A percentile compares a stretch with the other conserved stretches of the same genome.
phyloP scores from a whole-genome alignment of 495 filamentous ascomycete genomes.

The Xylaria intraflava region DNA sequence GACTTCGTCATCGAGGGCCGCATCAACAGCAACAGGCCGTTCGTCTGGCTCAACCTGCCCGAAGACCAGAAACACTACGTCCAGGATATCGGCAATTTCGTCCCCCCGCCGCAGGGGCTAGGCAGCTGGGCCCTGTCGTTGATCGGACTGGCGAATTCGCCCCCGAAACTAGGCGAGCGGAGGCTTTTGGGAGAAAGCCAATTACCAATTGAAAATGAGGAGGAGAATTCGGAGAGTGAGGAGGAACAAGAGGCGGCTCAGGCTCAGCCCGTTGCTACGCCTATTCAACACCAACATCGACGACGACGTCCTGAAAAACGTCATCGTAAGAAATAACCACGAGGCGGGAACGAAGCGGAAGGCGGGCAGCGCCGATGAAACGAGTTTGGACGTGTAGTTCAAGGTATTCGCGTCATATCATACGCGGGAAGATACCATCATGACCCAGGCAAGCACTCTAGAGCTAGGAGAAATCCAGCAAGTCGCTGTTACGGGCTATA shows the following conservation, averaged over 20 bases:
- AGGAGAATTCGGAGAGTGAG: neutral
- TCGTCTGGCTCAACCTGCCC: conserved; percentile 21
- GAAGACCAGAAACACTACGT: conserved; percentile 14
- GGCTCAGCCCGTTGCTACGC: neutral
- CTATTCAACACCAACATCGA: neutral
- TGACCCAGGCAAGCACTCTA: neutral
- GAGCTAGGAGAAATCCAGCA: neutral
- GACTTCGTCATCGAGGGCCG: conserved; percentile 21
- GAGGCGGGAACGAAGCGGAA: neutral
- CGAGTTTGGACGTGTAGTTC: neutral
- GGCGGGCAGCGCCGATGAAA: neutral
- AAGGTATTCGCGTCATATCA: neutral
- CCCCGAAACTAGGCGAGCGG: neutral
- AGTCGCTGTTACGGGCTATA: neutral
- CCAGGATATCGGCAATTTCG: conserved; percentile 15
- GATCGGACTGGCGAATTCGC: neutral
- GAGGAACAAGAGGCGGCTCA: neutral
- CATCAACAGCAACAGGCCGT: conserved; percentile 14
- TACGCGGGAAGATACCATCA: neutral
- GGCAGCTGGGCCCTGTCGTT: neutral
- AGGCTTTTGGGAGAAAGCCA: neutral
- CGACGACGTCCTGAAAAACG: neutral
- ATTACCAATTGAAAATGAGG: neutral
- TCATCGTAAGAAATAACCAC: neutral
- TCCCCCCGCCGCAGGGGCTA: conserved; percentile 1